These are phyloP conservation scores for Trifolium fragiferum DNA, from an alignment of 306 rosid genomes.

Conservation along the genomic window DNA sequence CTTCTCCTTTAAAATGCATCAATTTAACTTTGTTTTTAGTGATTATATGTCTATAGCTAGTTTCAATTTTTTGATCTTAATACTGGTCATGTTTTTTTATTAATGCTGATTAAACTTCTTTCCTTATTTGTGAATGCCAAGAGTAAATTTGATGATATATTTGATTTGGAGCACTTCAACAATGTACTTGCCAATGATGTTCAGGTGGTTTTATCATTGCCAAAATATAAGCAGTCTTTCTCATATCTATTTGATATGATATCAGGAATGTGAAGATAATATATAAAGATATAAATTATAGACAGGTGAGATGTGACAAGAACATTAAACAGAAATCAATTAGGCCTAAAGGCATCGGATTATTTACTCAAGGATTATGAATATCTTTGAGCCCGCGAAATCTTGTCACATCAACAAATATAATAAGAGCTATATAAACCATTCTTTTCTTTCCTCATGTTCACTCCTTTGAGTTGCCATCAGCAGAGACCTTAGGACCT, in stretches of 20 bases:
- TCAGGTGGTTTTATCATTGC: too few relatives aligned
- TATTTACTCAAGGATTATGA: conserved; percentile 5
- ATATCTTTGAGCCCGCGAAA: not conserved
- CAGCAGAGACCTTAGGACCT: conserved; percentile 26
- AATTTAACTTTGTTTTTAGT: too few relatives aligned
- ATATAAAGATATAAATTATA: not conserved
- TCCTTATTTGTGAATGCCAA: too few relatives aligned
- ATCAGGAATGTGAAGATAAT: not conserved
- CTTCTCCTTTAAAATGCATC: too few relatives aligned
- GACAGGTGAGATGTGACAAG: not conserved
- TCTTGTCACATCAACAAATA: not conserved
- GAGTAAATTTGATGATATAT: not conserved
- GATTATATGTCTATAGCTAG: not conserved
- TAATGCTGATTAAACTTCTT: too few relatives aligned
- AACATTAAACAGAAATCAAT: not conserved
- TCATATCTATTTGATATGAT: not conserved
- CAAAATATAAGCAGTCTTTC: too few relatives aligned
- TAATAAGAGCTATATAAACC: not conserved
- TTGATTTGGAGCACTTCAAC: not conserved
- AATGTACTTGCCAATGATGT: not conserved
- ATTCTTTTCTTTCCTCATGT: not conserved
- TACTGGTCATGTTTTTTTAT: too few relatives aligned
- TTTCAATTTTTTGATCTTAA: not conserved
- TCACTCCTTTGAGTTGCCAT: conserved; percentile 40
- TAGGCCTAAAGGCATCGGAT: conserved; percentile 6